Conservation (phyloP, 1,284 basidiomycete species). For the Naganishia cerealis region DNA sequence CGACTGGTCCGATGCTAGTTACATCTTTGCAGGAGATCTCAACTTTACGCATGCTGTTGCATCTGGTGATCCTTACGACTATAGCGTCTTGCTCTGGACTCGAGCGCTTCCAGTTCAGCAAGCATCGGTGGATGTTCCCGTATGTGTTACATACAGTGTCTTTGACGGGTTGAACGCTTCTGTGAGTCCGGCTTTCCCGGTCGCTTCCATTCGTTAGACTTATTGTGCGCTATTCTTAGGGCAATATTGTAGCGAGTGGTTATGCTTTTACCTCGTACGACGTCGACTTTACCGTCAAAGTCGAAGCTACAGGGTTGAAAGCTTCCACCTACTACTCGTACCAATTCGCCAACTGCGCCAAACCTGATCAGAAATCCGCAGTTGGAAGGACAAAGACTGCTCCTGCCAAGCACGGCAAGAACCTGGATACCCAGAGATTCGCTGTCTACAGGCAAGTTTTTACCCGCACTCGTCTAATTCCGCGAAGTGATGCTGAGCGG, state of each 20-base stretch:
- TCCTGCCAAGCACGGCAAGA: constrained; percentile 27
- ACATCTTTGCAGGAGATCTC: constrained; percentile 38
- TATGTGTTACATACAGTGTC: constrained; percentile 61
- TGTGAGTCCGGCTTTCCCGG: constrained; percentile 33
- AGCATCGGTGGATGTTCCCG: constrained; percentile 61
- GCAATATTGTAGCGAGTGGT: constrained; percentile 57
- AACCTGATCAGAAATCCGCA: constrained; percentile 57
- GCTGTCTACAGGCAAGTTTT: constrained; percentile 38
- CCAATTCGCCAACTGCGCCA: constrained; percentile 63
- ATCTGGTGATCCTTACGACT: constrained; percentile 64
- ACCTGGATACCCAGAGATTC: constrained; percentile 30
- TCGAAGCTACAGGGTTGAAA: constrained; percentile 61
- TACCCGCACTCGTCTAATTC: constrained; percentile 37
- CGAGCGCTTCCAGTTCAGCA: constrained; percentile 57
- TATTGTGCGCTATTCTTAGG: constrained; percentile 50
- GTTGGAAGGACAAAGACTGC: constrained; percentile 59
- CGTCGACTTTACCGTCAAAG: constrained; percentile 67
- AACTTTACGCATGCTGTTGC: constrained; percentile 51
- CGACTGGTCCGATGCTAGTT: constrained; percentile 37
- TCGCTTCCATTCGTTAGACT: constrained; percentile 1
- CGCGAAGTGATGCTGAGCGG: neutral
- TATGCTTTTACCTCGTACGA: constrained; percentile 65
- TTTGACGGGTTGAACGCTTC: constrained; percentile 41
- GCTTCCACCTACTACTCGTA: constrained; percentile 65
- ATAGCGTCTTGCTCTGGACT: constrained; percentile 66